Conservation (phyloP, 495 filamentous ascomycete genomes). For the Neurospora intermedia region DNA sequence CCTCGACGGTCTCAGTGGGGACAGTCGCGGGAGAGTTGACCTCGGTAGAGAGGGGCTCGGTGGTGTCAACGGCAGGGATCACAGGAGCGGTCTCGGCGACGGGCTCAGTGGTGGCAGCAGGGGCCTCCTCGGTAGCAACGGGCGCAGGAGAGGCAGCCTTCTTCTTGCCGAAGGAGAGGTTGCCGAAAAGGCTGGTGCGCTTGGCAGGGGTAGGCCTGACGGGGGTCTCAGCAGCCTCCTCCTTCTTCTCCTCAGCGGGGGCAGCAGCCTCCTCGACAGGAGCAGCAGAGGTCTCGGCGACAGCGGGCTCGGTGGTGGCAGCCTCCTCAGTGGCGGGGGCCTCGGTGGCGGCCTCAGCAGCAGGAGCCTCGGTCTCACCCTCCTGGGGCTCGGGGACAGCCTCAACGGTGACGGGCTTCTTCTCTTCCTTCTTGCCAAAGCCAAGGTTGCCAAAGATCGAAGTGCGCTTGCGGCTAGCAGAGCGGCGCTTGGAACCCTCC, state of each 20-base stretch:
- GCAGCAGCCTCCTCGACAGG: slow-evolving; percentile 20
- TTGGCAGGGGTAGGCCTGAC: slow-evolving; percentile 24
- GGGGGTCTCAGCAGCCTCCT: slow-evolving; percentile 18
- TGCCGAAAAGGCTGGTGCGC: slow-evolving; percentile 42
- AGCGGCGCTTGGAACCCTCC: slow-evolving; percentile 51
- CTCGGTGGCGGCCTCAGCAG: slow-evolving; percentile 14
- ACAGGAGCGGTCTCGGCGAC: slow-evolving; percentile 45
- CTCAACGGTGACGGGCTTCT: slow-evolving; percentile 37
- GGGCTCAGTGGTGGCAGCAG: slow-evolving; percentile 31
- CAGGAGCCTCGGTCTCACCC: slow-evolving; percentile 25
- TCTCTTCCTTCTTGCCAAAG: slow-evolving; percentile 64
- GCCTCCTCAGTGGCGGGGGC: slow-evolving; percentile 19
- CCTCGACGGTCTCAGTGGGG: slow-evolving; percentile 34
- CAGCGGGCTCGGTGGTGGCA: slow-evolving; percentile 17
- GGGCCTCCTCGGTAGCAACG: slow-evolving; percentile 24
- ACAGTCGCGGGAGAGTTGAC: slow-evolving; percentile 35
- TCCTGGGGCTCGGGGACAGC: slow-evolving; percentile 35
- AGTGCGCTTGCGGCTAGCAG: slow-evolving; percentile 75
- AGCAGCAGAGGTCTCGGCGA: slow-evolving; percentile 19
- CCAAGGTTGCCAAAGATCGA: slow-evolving; percentile 61
- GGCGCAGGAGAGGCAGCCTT: slow-evolving; percentile 34
- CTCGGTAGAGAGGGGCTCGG: slow-evolving; percentile 39
- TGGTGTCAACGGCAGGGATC: slow-evolving; percentile 47
- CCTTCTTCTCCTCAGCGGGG: slow-evolving; percentile 26
- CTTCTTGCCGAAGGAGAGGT: slow-evolving; percentile 43